Base-by-base conservation (phyloP, 2,329 filamentous ascomycete species). In the Chaetomium globosum region DNA sequence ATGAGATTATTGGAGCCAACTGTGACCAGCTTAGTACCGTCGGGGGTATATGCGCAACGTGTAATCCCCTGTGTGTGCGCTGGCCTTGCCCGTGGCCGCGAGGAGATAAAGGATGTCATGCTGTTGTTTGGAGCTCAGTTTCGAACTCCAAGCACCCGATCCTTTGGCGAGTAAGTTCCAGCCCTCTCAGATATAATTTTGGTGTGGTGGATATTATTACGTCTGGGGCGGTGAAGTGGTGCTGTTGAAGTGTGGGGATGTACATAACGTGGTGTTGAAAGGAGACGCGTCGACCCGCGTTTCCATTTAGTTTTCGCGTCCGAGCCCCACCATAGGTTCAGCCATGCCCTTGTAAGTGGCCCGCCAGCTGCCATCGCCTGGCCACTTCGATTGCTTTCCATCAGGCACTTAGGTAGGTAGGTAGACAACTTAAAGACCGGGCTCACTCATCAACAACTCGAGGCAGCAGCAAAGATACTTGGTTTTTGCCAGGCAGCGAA, bases 1-100 rank as follows among this genome's bases (percentile, higher is more conserved):
- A 97, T 93, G 8, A 92, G 92, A 74, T 96, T 96, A 80, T 98
- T 97, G 65, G 92, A 90, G 69, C 95, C 95, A 67, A 93, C 93
- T 12, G 95, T 98, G 70, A 98, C 87, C 65, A 99, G 84, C 72
- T 90, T 91, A 71, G 85, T 85, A 68, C 96, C 95, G 76, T 96
- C 89, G 7, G 92, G 91, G 0, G 93, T 97, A 78, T 98, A 98
- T 69, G 90, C 86, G 71, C 96, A 88, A 72, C 88, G 93, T 2
- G 96, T 98, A 64, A 88, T 87, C 69, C 96, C 96, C 61, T 91
- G 89, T 2, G 92, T 93, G 78, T 99, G 87, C 8, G 86, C 87
- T n/a, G 89, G 88, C 67, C 89, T 82, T 64, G 86, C 85, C 73
- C 87, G 82, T 56, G 87, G 81, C 70, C 85, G 83, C 28, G 76